Evolutionary conservation across 768 basidiomycete species (phyloP).

Genomic region (Serendipita sp.): DNA sequence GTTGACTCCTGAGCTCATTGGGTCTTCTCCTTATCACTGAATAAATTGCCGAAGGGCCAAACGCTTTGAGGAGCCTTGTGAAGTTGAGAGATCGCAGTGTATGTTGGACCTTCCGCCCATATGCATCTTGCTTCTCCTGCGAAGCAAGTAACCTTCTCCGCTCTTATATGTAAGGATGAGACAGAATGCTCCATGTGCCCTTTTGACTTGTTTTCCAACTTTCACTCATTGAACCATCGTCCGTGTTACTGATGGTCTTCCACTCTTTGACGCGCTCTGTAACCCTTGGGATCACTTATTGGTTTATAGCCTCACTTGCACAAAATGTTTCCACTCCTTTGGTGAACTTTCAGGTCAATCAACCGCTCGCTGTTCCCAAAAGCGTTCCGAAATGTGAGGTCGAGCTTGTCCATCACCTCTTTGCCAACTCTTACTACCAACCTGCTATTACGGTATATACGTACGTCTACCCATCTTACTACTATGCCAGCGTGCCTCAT

Average conservation of each 20-base stretch:
- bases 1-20: background rate
- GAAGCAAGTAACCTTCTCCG: conserved; percentile 1
- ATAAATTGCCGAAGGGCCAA: background rate
- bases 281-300: background rate
- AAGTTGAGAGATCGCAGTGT: background rate
- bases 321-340: conserved; percentile 14
- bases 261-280: background rate
- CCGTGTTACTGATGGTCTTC: background rate
- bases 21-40: background rate
- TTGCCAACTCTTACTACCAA: conserved; percentile 20
- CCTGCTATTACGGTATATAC: conserved; percentile 46
- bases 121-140: background rate
- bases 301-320: background rate
- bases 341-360: conserved; percentile 55
- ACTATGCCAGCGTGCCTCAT: background rate
- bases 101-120: background rate
- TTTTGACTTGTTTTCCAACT: too few species aligned
- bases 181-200: background rate
- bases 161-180: conserved; percentile 1
- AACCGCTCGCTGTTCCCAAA: conserved; percentile 53
- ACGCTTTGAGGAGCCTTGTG: background rate
- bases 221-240: background rate
- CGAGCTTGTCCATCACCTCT: conserved; percentile 42
- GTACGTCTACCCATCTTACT: conserved; percentile 23
- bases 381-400: conserved; percentile 47